Percentiles rank a stretch among this genome's conserved stretches.
These are phyloP conservation scores for Chlorella vulgaris DNA, from an alignment of 139 green algal species.

Conservation along the genomic window DNA sequence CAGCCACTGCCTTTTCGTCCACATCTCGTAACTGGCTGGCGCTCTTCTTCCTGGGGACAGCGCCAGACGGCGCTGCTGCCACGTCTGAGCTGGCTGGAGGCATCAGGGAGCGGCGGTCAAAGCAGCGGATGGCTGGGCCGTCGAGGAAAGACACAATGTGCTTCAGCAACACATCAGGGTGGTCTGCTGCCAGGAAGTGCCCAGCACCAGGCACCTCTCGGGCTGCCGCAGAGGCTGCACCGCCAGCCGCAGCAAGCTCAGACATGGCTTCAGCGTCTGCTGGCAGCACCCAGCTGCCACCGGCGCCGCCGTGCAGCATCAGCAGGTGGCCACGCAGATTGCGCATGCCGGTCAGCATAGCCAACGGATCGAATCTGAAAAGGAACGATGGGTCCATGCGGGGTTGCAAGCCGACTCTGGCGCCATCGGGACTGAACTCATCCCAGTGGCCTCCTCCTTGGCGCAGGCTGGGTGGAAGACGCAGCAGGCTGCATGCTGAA, in stretches of 20 bases:
- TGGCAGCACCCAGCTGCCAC: background rate
- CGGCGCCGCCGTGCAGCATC: slow-evolving; percentile 18
- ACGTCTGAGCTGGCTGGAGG: background rate
- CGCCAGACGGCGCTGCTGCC: background rate
- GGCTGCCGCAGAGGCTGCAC: slow-evolving; percentile 1
- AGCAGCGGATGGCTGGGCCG: slow-evolving; percentile 36
- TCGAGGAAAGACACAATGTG: slow-evolving; percentile 41
- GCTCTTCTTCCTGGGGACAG: background rate
- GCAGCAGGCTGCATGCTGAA: slow-evolving; percentile 12
- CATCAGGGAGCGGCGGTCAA: background rate
- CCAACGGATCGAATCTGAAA: slow-evolving; percentile 35
- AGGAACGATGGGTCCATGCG: slow-evolving; percentile 34
- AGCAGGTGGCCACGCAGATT: slow-evolving; percentile 30
- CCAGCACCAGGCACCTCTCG: background rate
- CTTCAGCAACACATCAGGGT: slow-evolving; percentile 8
- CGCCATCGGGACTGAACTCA: background rate
- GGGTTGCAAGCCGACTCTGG: background rate
- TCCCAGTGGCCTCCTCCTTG: background rate
- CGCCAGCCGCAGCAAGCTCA: background rate
- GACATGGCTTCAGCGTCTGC: slow-evolving; percentile 7
- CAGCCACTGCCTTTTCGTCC: background rate
- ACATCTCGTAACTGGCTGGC: background rate
- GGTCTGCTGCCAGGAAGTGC: slow-evolving; percentile 32
- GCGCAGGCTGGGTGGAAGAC: background rate
- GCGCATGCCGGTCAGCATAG: slow-evolving; percentile 11